These are phyloP conservation scores for Ceratocystis cacaofunesta DNA, from an alignment of 2,329 filamentous ascomycete genomes.

Conservation along the genomic window DNA sequence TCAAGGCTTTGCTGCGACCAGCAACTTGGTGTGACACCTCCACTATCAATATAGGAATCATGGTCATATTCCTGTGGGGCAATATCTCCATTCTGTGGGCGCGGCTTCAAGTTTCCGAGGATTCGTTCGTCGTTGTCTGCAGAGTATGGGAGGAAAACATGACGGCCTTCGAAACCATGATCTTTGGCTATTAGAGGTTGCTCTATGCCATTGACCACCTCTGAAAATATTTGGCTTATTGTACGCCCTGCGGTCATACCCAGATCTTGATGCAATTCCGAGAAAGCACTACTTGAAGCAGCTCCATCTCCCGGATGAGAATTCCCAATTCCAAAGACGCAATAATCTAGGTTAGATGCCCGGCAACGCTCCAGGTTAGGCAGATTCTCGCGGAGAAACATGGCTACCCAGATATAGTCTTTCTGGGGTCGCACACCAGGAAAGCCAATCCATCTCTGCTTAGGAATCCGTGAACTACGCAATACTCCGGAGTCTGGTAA, in stretches of 20 bases:
- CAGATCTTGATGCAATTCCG: not conserved
- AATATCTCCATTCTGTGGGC: not conserved
- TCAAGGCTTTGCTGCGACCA: not conserved
- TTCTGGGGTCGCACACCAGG: conserved; percentile 28
- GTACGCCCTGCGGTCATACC: not conserved
- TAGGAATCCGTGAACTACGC: conserved; percentile 17
- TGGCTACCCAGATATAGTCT: conserved; percentile 30
- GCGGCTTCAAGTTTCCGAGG: not conserved
- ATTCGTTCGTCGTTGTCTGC: not conserved
- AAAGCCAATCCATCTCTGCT: conserved; percentile 32
- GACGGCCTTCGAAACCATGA: not conserved
- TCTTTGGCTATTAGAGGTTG: not conserved
- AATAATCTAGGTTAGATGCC: conserved; percentile 31
- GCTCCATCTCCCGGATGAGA: not conserved
- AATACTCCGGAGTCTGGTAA: not conserved
- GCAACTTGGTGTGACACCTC: not conserved
- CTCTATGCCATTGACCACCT: conserved; percentile 13
- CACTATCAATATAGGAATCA: not conserved
- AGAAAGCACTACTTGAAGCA: not conserved
- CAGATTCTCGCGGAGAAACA: conserved; percentile 26
- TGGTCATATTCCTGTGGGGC: not conserved
- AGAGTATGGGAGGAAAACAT: not conserved
- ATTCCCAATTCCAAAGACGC: conserved; percentile 18
- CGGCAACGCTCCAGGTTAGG: conserved; percentile 29
- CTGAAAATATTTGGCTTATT: conserved; percentile 8